These are phyloP conservation scores for Globisporangium okanoganense DNA, from an alignment of 352 stramenopile genomes.

Conservation along the genomic window DNA sequence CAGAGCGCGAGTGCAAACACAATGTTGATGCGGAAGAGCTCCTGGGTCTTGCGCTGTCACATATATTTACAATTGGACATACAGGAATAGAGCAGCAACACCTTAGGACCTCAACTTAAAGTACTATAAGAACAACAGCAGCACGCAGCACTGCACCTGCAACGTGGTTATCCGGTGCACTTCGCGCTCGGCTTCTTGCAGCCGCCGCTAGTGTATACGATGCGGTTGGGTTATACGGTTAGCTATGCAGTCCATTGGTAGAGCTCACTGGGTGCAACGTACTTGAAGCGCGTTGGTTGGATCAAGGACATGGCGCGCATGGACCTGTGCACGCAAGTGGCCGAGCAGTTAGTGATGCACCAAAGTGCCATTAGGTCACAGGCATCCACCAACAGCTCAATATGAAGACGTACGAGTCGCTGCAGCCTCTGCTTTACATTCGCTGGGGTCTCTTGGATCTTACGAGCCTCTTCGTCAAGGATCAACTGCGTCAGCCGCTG, in stretches of 20 bases:
- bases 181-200: constrained; percentile 41
- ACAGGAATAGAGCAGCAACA: neutral
- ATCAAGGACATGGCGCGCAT: constrained; percentile 39
- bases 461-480: constrained; percentile 4
- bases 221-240: neutral
- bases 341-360: neutral
- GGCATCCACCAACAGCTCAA: neutral
- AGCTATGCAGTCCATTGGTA: too few relatives aligned
- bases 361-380: too few relatives aligned
- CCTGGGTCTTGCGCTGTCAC: constrained; percentile 32
- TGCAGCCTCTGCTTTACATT: constrained; percentile 30
- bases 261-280: neutral
- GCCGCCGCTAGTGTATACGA: constrained; percentile 18
- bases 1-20: constrained; percentile 29
- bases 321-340: constrained; percentile 20
- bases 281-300: constrained; percentile 39
- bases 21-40: constrained; percentile 31
- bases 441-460: neutral
- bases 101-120: neutral
- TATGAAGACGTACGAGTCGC: constrained; percentile 28
- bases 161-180: constrained; percentile 26
- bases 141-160: constrained; percentile 23
- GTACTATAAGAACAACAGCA: neutral
- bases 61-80: neutral
- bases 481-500: constrained; percentile 33